Evolutionary conservation across 2,329 filamentous ascomycete species (phyloP).

Genomic region (Parastagonospora avenae): DNA sequence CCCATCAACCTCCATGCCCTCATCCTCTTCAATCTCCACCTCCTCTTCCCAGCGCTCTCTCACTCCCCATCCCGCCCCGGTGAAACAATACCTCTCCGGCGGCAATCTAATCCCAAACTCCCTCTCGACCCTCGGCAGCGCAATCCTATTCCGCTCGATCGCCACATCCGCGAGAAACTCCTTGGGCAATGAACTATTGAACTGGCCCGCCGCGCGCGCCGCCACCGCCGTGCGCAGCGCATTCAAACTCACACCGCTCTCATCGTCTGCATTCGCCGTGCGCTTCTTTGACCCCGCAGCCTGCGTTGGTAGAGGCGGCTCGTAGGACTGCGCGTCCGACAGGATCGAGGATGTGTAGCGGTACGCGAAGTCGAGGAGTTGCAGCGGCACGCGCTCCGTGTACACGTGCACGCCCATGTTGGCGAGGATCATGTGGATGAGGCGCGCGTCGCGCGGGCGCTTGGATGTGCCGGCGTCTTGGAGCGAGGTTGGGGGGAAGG

Average conservation of each 20-base stretch:
- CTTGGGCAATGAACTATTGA: constrained; percentile 66
- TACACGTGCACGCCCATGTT: constrained; percentile 80
- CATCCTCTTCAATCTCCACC: constrained; percentile 70
- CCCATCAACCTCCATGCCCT: constrained; percentile 11
- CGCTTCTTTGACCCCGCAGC: constrained; percentile 25
- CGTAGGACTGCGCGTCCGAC: constrained; percentile 60
- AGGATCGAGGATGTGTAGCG: constrained; percentile 76
- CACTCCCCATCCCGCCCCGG: constrained; percentile 41
- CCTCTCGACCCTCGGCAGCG: constrained; percentile 53
- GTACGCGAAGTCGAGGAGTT: constrained; percentile 86
- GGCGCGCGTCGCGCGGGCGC: constrained; percentile 76
- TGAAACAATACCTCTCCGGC: constrained; percentile 62
- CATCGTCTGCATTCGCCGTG: constrained; percentile 33
- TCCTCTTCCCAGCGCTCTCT: constrained; percentile 66
- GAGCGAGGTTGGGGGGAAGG: constrained; percentile 40
- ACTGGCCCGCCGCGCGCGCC: constrained; percentile 71
- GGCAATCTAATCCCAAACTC: constrained; percentile 65
- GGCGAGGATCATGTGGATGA: constrained; percentile 79
- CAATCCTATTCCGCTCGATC: constrained; percentile 53
- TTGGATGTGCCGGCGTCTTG: constrained; percentile 42
- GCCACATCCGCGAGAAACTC: constrained; percentile 78
- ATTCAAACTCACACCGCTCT: constrained; percentile 64
- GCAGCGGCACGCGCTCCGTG: constrained; percentile 80
- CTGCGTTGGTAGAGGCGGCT: constrained; percentile 25
- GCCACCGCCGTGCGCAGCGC: constrained; percentile 76